Evolutionary conservation across 2,329 filamentous ascomycete species (phyloP).

Genomic region (Sporothrix protearum): DNA sequence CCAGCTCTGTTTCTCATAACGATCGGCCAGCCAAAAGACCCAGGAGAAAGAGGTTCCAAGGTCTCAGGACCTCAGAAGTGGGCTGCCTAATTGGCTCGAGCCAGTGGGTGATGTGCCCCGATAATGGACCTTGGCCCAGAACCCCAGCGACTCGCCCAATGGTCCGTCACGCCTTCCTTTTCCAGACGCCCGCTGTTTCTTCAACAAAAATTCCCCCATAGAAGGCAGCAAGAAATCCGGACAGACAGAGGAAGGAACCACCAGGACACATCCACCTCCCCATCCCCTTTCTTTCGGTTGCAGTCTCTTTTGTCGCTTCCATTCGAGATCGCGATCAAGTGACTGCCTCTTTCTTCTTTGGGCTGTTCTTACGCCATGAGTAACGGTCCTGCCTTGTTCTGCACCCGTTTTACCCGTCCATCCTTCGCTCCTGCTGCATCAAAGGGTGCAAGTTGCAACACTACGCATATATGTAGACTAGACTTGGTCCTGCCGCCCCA

Average conservation of each 20-base stretch:
- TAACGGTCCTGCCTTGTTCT: not conserved
- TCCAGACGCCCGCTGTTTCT: not conserved
- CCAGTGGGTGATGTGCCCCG: not conserved
- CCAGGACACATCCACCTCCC: not conserved
- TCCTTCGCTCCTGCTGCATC: conserved; percentile 3
- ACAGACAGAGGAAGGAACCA: not conserved
- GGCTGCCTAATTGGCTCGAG: conserved; percentile 2
- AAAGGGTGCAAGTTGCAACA: not conserved
- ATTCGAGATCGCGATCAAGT: not conserved
- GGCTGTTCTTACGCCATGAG: not conserved
- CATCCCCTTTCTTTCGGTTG: not conserved
- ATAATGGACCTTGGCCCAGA: not conserved
- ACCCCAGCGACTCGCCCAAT: conserved; percentile 9
- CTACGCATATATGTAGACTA: too few relatives aligned
- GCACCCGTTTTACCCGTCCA: not conserved
- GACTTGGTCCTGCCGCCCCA: not conserved
- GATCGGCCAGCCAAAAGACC: conserved; percentile 2
- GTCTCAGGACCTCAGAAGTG: not conserved
- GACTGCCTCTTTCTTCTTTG: not conserved
- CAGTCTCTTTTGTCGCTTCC: not conserved
- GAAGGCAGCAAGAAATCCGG: not conserved
- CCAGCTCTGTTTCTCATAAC: not conserved
- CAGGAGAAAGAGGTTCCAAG: not conserved
- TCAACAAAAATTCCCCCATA: not conserved
- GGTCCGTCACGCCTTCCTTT: not conserved